These are phyloP conservation scores for Plasmopara halstedii DNA, from an alignment of 352 stramenopile genomes.

Conservation along the genomic window DNA sequence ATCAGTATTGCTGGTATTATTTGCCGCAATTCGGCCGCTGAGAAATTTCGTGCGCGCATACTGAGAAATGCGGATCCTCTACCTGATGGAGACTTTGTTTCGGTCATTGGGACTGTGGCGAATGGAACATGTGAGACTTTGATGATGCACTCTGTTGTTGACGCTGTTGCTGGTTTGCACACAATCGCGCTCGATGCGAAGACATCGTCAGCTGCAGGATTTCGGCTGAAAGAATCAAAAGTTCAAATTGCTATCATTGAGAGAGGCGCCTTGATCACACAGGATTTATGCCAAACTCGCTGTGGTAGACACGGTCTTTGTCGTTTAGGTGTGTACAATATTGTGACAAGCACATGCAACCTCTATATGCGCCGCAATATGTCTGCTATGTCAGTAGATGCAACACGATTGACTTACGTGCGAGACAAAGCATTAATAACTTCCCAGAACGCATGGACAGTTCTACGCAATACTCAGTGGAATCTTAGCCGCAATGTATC, in stretches of 20 bases:
- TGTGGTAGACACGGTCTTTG: slow-evolving; percentile 41
- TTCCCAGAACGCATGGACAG: slow-evolving; percentile 37
- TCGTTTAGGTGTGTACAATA: slow-evolving; percentile 32
- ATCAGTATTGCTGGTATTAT: slow-evolving; percentile 30
- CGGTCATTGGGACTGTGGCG: slow-evolving; percentile 14
- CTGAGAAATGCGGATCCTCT: slow-evolving; percentile 18
- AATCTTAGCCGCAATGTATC: slow-evolving; percentile 20
- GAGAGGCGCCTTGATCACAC: slow-evolving; percentile 30
- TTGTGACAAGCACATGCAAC: slow-evolving; percentile 25
- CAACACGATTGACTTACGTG: slow-evolving; percentile 17
- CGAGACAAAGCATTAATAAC: slow-evolving; percentile 17
- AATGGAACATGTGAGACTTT: slow-evolving; percentile 32
- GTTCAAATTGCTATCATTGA: slow-evolving; percentile 29
- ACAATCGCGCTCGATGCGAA: slow-evolving; percentile 30
- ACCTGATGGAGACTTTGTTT: slow-evolving; percentile 37
- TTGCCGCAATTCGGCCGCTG: slow-evolving; percentile 37
- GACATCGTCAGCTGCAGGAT: slow-evolving; percentile 29
- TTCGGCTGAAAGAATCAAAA: slow-evolving; percentile 29
- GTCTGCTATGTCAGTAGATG: slow-evolving; percentile 17
- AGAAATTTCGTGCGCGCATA: slow-evolving; percentile 30
- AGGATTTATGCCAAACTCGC: slow-evolving; percentile 27
- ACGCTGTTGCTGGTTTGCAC: slow-evolving; percentile 17
- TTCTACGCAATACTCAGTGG: slow-evolving; percentile 31
- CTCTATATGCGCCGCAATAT: slow-evolving; percentile 37
- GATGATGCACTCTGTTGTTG: slow-evolving; percentile 37